These are phyloP conservation scores for Ophiostoma sp. DNA, from an alignment of 2,329 filamentous ascomycete species.

Conservation along the genomic window DNA sequence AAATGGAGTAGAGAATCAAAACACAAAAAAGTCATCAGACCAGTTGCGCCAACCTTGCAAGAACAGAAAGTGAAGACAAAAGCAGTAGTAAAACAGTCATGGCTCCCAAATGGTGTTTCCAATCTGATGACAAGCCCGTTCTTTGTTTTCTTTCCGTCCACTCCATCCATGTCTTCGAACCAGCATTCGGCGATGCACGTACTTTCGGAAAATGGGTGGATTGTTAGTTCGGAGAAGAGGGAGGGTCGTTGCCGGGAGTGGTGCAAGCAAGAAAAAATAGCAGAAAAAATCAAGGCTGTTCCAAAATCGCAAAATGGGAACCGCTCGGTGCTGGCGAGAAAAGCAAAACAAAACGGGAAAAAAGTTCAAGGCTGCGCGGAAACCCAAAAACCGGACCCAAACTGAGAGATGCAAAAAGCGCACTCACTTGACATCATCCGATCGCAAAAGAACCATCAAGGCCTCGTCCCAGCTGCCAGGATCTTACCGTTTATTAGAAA, in stretches of 20 bases:
- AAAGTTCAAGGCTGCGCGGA: not conserved
- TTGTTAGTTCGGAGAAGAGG: constrained; percentile 7
- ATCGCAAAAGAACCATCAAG: constrained; percentile 22
- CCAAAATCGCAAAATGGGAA: not conserved
- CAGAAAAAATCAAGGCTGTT: constrained; percentile 36
- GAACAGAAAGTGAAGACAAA: constrained; percentile 24
- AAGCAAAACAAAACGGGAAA: constrained; percentile 7
- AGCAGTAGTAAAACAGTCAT: constrained; percentile 24
- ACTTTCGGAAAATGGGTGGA: not conserved
- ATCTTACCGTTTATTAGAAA: not conserved
- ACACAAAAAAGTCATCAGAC: constrained; percentile 26
- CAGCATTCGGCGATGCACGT: constrained; percentile 26
- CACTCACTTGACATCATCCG: constrained; percentile 1
- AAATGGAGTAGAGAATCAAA: constrained; percentile 3
- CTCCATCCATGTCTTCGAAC: constrained; percentile 12
- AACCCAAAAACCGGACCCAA: constrained; percentile 14
- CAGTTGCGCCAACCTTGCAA: constrained; percentile 25
- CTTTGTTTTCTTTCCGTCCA: constrained; percentile 8
- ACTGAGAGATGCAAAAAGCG: not conserved
- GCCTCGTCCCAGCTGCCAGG: constrained; percentile 19
- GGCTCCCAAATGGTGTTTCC: constrained; percentile 31
- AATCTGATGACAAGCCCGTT: constrained; percentile 32
- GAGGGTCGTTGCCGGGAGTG: constrained; percentile 35
- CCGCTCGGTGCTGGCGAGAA: constrained; percentile 44
- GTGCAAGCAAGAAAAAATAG: constrained; percentile 41